Percentiles rank a stretch among this genome's conserved stretches.
phyloP scores from a whole-genome alignment of 2,329 filamentous ascomycete genomes.

The Teratosphaeria destructans region DNA sequence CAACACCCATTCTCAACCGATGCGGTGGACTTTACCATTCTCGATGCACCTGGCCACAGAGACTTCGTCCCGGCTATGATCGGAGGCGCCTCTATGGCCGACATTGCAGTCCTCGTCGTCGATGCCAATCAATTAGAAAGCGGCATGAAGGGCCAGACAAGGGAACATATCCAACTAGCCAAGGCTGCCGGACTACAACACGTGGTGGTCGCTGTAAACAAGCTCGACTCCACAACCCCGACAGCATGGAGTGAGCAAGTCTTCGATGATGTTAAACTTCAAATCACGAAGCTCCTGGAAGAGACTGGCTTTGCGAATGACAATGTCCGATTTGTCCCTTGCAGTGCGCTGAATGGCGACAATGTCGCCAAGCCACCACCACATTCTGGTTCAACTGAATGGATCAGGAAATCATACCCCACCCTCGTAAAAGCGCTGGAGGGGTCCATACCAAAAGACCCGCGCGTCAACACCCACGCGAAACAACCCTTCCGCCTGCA shows the following conservation, averaged over 20 bases:
- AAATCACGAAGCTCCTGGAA: slow-evolving; percentile 72
- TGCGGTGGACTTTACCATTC: slow-evolving; percentile 77
- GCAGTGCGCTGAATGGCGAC: slow-evolving; percentile 78
- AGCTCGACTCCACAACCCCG: slow-evolving; percentile 66
- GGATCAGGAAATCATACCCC: slow-evolving; percentile 56
- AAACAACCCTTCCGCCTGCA: slow-evolving; percentile 76
- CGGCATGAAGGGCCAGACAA: slow-evolving; percentile 84
- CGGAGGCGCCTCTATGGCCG: slow-evolving; percentile 86
- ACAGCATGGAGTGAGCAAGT: slow-evolving; percentile 63
- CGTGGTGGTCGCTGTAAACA: slow-evolving; percentile 87
- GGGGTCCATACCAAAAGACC: slow-evolving; percentile 58
- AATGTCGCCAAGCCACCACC: slow-evolving; percentile 60
- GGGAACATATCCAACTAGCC: slow-evolving; percentile 82
- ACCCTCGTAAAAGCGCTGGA: slow-evolving; percentile 81
- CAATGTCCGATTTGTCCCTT: slow-evolving; percentile 77
- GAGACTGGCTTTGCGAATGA: slow-evolving; percentile 72
- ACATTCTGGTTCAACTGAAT: slow-evolving; percentile 40
- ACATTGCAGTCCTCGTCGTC: slow-evolving; percentile 89
- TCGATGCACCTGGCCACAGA: slow-evolving; percentile 87
- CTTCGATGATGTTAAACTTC: slow-evolving; percentile 75
- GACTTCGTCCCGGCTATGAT: slow-evolving; percentile 99
- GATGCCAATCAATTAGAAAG: slow-evolving; percentile 93
- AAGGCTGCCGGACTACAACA: slow-evolving; percentile 83
- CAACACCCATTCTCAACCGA: slow-evolving; percentile 90
- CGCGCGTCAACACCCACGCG: slow-evolving; percentile 31